Evolutionary conservation across 163 green algal species (phyloP).

Genomic region (Volvox carteri): DNA sequence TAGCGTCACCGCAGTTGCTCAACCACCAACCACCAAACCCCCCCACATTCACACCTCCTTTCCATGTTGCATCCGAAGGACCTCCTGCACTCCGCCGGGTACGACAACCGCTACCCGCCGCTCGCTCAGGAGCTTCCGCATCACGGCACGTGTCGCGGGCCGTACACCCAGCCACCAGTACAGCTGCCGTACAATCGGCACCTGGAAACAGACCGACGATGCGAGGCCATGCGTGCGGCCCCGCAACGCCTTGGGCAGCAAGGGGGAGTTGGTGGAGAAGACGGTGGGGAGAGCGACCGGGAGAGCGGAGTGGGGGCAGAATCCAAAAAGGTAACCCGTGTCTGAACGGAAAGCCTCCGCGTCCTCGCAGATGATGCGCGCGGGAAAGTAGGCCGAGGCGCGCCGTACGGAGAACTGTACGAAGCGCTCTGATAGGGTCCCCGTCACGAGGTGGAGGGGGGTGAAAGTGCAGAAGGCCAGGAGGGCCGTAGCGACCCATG

Average conservation of each 20-base stretch:
- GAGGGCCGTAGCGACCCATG: not conserved
- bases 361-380: not conserved
- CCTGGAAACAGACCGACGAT: conserved; percentile 56
- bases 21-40: not conserved
- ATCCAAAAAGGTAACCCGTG: conserved; percentile 29
- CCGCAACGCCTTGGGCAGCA: conserved; percentile 58
- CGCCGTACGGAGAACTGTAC: conserved; percentile 13
- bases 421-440: conserved; percentile 28
- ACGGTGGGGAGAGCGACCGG: conserved; percentile 57
- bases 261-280: conserved; percentile 60
- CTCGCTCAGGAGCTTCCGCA: conserved; percentile 66
- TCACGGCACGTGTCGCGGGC: conserved; percentile 67
- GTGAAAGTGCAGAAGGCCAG: conserved; percentile 29
- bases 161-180: conserved; percentile 80
- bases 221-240: conserved; percentile 59
- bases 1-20: too few relatives aligned
- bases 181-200: conserved; percentile 81
- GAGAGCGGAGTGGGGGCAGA: conserved; percentile 48
- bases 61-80: conserved; percentile 79
- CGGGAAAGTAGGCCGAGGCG: conserved; percentile 31
- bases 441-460: conserved; percentile 23
- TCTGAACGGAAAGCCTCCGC: conserved; percentile 28
- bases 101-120: conserved; percentile 76
- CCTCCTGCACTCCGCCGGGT: conserved; percentile 90
- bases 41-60: conserved; percentile 68